A percentile compares a stretch with the other conserved stretches of the same genome.
Evolutionary conservation across 2,329 filamentous ascomycete genomes (phyloP).

Genomic region (Canariomyces notabilis): DNA sequence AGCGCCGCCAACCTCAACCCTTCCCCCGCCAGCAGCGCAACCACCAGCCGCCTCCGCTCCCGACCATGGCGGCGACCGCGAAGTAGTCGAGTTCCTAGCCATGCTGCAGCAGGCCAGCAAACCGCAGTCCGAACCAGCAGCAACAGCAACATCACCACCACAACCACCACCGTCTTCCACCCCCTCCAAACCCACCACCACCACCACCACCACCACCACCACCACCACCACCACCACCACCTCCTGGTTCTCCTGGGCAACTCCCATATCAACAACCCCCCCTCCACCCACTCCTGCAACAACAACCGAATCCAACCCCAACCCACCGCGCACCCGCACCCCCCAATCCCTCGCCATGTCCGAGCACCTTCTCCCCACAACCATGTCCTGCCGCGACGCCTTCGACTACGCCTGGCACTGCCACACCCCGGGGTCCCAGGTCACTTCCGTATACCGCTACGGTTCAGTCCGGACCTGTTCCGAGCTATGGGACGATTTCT

Average conservation of each 20-base stretch:
- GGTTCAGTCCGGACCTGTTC: slow-evolving; percentile 71
- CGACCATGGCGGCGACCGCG: slow-evolving; percentile 39
- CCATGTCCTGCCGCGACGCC: slow-evolving; percentile 82
- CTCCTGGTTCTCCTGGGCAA: slow-evolving; percentile 10
- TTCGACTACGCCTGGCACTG: slow-evolving; percentile 96
- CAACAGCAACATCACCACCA: slow-evolving; percentile 26
- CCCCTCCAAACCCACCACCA: slow-evolving; percentile 16
- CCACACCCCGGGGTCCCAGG: slow-evolving; percentile 85
- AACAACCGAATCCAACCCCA: not conserved
- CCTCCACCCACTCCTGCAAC: slow-evolving; percentile 4
- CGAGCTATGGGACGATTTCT: slow-evolving; percentile 89
- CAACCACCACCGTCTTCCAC: not conserved
- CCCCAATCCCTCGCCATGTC: slow-evolving; percentile 45
- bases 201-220: slow-evolving; percentile 1
- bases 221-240: not conserved
- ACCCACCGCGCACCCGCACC: slow-evolving; percentile 13
- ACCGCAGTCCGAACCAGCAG: slow-evolving; percentile 19
- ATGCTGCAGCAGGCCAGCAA: slow-evolving; percentile 36
- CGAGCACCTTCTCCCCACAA: slow-evolving; percentile 68
- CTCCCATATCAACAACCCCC: slow-evolving; percentile 1
- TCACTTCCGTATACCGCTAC: slow-evolving; percentile 84
- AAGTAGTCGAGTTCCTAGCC: slow-evolving; percentile 51
- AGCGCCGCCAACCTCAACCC: slow-evolving; percentile 14
- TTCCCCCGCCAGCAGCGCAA: slow-evolving; percentile 13
- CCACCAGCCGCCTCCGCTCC: slow-evolving; percentile 17